A percentile compares a stretch with the other conserved stretches of the same genome.
Conservation (phyloP, 2,329 filamentous ascomycete genomes). For the Xylaria sp. region DNA sequence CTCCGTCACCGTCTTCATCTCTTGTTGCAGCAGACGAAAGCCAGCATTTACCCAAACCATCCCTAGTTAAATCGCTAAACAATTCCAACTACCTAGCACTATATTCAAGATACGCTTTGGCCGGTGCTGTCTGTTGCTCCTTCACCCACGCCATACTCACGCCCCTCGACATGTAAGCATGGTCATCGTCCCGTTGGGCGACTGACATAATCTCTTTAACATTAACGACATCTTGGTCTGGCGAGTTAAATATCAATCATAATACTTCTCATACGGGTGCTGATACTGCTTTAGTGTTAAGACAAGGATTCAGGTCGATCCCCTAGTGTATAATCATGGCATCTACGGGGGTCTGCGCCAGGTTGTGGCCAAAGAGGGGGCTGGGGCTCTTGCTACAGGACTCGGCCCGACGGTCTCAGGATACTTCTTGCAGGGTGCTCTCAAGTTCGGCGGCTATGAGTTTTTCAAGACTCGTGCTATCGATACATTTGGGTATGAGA, state of each 20-base stretch:
- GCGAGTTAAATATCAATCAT: conserved; percentile 8
- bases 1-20: conserved; percentile 1
- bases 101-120: conserved; percentile 32
- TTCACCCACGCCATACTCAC: conserved; percentile 36
- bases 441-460: conserved; percentile 39
- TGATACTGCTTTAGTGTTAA: conserved; percentile 32
- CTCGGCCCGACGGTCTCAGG: conserved; percentile 36
- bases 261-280: conserved; percentile 14
- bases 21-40: conserved; percentile 17
- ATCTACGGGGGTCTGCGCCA: conserved; percentile 35
- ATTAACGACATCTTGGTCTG: neutral
- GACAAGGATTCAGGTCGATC: conserved; percentile 37
- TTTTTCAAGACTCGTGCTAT: conserved; percentile 36
- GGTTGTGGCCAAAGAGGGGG: conserved; percentile 29
- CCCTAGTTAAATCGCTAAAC: conserved; percentile 12
- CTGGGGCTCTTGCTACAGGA: conserved; percentile 34
- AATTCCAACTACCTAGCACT: conserved; percentile 27
- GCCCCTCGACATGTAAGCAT: conserved; percentile 37
- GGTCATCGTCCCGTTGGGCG: conserved; percentile 17
- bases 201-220: neutral
- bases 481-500: conserved; percentile 33
- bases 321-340: conserved; percentile 34
- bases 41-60: conserved; percentile 24
- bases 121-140: conserved; percentile 37
- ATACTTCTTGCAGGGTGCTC: conserved; percentile 38